Evolutionary conservation across 2,329 filamentous ascomycete species (phyloP), one percentile per base, ranked within the genome.

Genomic region (Colletotrichum endophyticum): DNA sequence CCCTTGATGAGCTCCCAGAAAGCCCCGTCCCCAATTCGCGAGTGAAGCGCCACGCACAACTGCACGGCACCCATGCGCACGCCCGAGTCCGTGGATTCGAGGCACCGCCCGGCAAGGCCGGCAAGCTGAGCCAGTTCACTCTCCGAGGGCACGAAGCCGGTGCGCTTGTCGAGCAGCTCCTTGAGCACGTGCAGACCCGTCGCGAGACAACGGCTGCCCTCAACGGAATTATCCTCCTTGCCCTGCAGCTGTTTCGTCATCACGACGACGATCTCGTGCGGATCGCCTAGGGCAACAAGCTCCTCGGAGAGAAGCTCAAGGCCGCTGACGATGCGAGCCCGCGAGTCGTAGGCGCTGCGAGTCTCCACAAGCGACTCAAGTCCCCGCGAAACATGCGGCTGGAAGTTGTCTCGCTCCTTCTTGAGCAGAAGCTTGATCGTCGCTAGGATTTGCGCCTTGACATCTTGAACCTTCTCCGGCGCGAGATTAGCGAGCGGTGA

Each of bases 41-140:
- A 87, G 82, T 96, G 94, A 77, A 96, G 85, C 75, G 93, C 92
- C 30, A 95, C 92, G 80, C 94, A 95, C n/a, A 96, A 88, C 82
- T 95, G 92, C 62, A 96, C 93, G n/a, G 94, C 93, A 77, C 95
- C 94, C 89, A 95, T 94, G 56, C 92, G 88, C 9, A 94, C 92
- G 8, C 90, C 91, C 64, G 91, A 92, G 80, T 93, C 91, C 30
- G 85, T 82, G 78, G 90, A 92, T 78, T 92, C 91, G 22, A 94
- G 86, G 78, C 91, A 93, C 61, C 88, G 86, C n/a, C 85, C 85
- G 5, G 91, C 87, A 27, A 93, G 85, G 12, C 79, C 83, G 3
- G 89, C 86, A 44, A 93, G 86, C 69, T 86, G 87, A 0, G 81
- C 81, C n/a, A 93, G 84, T 80, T 93, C 90, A 8, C 79, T 79